These are phyloP conservation scores for Hyphopichia fennica DNA, from an alignment of 1,139 yeast species.

Conservation along the genomic window DNA sequence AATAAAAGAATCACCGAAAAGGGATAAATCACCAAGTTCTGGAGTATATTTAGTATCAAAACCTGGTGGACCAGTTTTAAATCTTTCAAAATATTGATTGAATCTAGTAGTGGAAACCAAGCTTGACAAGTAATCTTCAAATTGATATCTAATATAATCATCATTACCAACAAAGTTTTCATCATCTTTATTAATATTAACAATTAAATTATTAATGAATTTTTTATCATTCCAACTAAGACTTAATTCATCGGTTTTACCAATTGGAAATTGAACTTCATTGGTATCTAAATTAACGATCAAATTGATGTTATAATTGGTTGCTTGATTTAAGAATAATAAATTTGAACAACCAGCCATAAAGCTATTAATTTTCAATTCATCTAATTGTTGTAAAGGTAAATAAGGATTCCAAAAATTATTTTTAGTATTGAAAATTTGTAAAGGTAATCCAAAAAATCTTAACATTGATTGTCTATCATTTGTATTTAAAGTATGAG, in stretches of 20 bases:
- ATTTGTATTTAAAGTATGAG: constrained; percentile 74
- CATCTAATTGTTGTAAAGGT: constrained; percentile 86
- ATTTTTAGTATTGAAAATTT: constrained; percentile 76
- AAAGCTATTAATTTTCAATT: constrained; percentile 65
- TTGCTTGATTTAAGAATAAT: constrained; percentile 68
- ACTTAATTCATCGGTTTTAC: constrained; percentile 44
- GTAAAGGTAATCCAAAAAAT: constrained; percentile 87
- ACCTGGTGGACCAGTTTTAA: constrained; percentile 45
- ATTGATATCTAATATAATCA: constrained; percentile 82
- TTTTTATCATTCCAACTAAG: constrained; percentile 69
- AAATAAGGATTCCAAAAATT: constrained; percentile 91
- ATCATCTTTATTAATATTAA: constrained; percentile 19
- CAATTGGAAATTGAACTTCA: constrained; percentile 45
- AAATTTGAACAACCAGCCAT: constrained; percentile 89
- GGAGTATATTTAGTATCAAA: constrained; percentile 23
- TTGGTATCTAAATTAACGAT: constrained; percentile 38
- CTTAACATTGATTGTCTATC: constrained; percentile 74
- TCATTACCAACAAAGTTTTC: constrained; percentile 66
- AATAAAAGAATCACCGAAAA: constrained; percentile 59
- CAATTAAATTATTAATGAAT: constrained; percentile 57
- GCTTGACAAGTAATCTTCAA: constrained; percentile 86
- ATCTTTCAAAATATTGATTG: constrained; percentile 54
- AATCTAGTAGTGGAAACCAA: constrained; percentile 72
- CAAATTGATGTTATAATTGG: constrained; percentile 48
- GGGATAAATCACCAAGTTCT: constrained; percentile 29